Evolutionary conservation across 1,284 basidiomycete genomes (phyloP).

Genomic region (Stygiomarasmius scandens): DNA sequence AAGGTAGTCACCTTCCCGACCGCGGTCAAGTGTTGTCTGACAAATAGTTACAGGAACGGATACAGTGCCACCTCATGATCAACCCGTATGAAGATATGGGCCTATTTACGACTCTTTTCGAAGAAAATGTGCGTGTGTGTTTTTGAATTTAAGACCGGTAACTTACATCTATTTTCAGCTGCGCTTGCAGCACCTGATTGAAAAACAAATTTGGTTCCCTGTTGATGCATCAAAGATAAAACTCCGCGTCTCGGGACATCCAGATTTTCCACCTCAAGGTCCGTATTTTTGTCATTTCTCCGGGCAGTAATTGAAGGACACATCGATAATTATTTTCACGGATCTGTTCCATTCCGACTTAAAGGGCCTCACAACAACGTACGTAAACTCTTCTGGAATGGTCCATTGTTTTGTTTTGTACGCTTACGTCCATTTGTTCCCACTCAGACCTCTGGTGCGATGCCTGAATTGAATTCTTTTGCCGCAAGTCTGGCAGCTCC

Average conservation of each 20-base stretch:
- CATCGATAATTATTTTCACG: constrained; percentile 3
- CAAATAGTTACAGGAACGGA: constrained; percentile 43
- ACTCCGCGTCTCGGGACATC: constrained; percentile 33
- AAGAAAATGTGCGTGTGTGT: constrained; percentile 48
- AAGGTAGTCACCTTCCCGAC: constrained; percentile 39
- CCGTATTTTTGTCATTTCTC: constrained; percentile 2
- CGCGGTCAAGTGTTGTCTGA: constrained; percentile 2
- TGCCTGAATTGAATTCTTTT: neutral
- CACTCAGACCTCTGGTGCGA: neutral
- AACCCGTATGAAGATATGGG: constrained; percentile 40
- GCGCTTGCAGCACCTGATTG: constrained; percentile 40
- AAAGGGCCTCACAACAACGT: constrained; percentile 23
- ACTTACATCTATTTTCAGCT: constrained; percentile 32
- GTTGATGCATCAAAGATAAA: constrained; percentile 28
- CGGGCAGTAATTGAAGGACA: too few species aligned
- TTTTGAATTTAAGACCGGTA: constrained; percentile 6
- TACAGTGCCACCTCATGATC: constrained; percentile 63
- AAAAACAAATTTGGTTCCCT: constrained; percentile 36
- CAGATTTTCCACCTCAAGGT: constrained; percentile 8
- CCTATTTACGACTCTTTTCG: constrained; percentile 51
- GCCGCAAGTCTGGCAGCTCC: neutral
- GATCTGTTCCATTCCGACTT: too few species aligned
- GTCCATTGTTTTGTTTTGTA: constrained; percentile 8
- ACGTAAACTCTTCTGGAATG: constrained; percentile 26
- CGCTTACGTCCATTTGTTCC: neutral